phyloP scores from a whole-genome alignment of 2,329 filamentous ascomycete species.

The Cordyceps cateniannulata region DNA sequence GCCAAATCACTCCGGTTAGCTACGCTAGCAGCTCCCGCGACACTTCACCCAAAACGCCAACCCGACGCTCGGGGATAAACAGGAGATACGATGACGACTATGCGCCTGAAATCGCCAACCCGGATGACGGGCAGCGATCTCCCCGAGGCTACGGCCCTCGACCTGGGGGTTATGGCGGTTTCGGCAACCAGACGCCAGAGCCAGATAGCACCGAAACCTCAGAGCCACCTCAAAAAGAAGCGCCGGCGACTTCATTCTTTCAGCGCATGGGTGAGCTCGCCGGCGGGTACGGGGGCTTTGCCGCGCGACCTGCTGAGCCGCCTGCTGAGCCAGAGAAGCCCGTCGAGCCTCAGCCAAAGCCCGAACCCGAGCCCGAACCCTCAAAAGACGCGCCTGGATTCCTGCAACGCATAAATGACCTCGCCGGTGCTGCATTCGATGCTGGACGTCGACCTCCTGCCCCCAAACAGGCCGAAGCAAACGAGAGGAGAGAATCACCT shows the following conservation, averaged over 20 bases:
- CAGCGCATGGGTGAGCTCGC: slow-evolving; percentile 60
- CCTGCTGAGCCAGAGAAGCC: background rate
- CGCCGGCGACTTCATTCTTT: slow-evolving; percentile 32
- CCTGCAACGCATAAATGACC: slow-evolving; percentile 14
- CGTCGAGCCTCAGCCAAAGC: background rate
- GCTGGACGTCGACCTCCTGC: slow-evolving; percentile 2
- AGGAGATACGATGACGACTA: slow-evolving; percentile 37
- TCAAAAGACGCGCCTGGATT: background rate
- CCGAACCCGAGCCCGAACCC: background rate
- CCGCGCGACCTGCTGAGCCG: background rate
- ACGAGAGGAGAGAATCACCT: slow-evolving; percentile 19
- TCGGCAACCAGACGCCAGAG: slow-evolving; percentile 35
- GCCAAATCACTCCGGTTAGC: slow-evolving; percentile 59
- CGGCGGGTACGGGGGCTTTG: slow-evolving; percentile 20
- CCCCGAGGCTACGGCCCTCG: slow-evolving; percentile 30
- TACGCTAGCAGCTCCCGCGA: slow-evolving; percentile 52
- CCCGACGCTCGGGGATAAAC: slow-evolving; percentile 35
- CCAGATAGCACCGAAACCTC: slow-evolving; percentile 24
- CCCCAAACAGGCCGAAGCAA: background rate
- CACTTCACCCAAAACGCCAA: slow-evolving; percentile 56
- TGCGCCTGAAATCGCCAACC: slow-evolving; percentile 37
- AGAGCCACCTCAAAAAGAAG: slow-evolving; percentile 31
- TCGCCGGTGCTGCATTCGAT: slow-evolving; percentile 8
- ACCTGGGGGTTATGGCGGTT: slow-evolving; percentile 45
- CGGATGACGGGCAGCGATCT: slow-evolving; percentile 33